Conservation (phyloP, 2,329 filamentous ascomycete species). For the Cytospora leucostoma region DNA sequence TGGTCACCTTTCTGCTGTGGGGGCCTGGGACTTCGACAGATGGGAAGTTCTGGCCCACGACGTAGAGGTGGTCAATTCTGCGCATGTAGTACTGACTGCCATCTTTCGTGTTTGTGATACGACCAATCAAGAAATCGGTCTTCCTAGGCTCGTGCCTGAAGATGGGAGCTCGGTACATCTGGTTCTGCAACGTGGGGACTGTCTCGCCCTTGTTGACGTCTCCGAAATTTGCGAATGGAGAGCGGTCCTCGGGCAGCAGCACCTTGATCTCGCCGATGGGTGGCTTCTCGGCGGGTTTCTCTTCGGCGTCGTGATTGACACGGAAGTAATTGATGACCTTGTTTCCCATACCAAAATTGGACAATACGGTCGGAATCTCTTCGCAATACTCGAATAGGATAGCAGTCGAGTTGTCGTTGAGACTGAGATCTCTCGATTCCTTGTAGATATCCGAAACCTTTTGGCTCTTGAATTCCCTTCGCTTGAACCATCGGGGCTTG, state of each 20-base stretch:
- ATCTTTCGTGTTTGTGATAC: conserved; percentile 76
- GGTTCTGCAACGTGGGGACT: conserved; percentile 87
- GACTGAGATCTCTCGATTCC: conserved; percentile 76
- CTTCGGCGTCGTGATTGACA: conserved; percentile 71
- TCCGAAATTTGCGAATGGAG: conserved; percentile 93
- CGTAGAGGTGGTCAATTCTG: conserved; percentile 86
- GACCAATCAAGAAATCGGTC: conserved; percentile 84
- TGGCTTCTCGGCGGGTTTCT: conserved; percentile 72
- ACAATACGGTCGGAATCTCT: conserved; percentile 86
- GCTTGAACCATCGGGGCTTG: conserved; percentile 72
- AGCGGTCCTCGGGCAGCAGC: conserved; percentile 89
- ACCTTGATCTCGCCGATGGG: conserved; percentile 89
- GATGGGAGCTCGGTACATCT: conserved; percentile 92
- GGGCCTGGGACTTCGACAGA: conserved; percentile 90
- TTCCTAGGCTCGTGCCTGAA: conserved; percentile 79
- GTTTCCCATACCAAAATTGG: conserved; percentile 97
- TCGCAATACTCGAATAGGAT: conserved; percentile 95
- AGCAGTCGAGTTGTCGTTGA: conserved; percentile 86
- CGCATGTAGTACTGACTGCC: conserved; percentile 81
- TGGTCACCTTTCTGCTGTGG: conserved; percentile 92
- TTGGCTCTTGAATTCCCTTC: conserved; percentile 80
- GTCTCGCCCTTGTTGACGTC: conserved; percentile 89
- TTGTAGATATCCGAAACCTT: conserved; percentile 77
- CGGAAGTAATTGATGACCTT: conserved; percentile 97
- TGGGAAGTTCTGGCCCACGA: conserved; percentile 91